phyloP scores from a whole-genome alignment of 192 early-diverging fungal genomes.

The Coemansia sp. region DNA sequence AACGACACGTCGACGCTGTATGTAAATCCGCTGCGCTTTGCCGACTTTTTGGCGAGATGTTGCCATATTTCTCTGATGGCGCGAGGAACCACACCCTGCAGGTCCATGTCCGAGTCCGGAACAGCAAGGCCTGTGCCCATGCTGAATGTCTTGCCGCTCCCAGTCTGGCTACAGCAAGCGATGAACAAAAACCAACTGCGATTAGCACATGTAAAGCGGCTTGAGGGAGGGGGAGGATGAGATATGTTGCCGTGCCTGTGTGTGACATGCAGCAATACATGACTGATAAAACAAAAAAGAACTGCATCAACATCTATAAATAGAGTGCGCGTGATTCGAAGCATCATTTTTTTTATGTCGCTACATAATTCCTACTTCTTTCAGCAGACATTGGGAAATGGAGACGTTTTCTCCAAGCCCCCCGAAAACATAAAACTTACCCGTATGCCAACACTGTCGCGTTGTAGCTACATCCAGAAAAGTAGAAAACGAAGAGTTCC shows the following conservation, averaged over 20 bases:
- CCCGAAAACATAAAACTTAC: constrained; percentile 46
- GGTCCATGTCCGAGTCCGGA: constrained; percentile 9
- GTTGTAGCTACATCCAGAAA: constrained; percentile 62
- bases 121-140: constrained; percentile 77
- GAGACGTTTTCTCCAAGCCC: not conserved
- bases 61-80: constrained; percentile 46
- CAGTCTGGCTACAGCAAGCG: constrained; percentile 24
- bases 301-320: not conserved
- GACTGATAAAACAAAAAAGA: not conserved
- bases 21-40: constrained; percentile 20
- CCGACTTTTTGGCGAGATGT: constrained; percentile 16
- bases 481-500: not conserved
- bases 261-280: not conserved
- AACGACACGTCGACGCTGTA: constrained; percentile 72
- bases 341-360: not conserved
- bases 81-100: constrained; percentile 50
- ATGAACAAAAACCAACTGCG: not conserved
- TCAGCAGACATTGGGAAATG: not conserved
- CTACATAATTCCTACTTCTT: too few species aligned
- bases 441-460: constrained; percentile 92
- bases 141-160: constrained; percentile 92
- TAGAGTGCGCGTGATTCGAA: not conserved
- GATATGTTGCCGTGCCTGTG: not conserved
- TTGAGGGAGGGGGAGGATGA: not conserved
- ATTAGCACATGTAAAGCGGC: not conserved